These are phyloP conservation scores for Chimonanthus praecox DNA, from an alignment of 164 flowering plant genomes.

Conservation along the genomic window DNA sequence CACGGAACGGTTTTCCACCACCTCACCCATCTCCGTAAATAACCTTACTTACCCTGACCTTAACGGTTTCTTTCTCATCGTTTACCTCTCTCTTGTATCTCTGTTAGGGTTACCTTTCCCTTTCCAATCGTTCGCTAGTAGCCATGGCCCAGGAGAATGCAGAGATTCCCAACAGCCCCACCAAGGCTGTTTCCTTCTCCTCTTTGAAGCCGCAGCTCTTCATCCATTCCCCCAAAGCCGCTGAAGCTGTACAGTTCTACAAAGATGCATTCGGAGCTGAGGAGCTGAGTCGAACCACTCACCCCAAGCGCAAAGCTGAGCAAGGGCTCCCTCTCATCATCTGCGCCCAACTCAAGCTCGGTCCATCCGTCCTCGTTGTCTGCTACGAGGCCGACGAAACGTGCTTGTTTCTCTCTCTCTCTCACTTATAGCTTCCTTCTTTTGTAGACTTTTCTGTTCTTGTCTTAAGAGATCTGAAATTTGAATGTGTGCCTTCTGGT, in stretches of 20 bases:
- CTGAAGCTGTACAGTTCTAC: constrained; percentile 71
- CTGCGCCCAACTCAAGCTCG: constrained; percentile 62
- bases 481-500: background rate
- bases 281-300: constrained; percentile 46
- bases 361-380: constrained; percentile 41
- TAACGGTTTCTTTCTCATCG: too few relatives aligned
- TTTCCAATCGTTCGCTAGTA: background rate
- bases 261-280: constrained; percentile 80
- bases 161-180: constrained; percentile 12
- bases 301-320: constrained; percentile 82
- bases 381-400: constrained; percentile 38
- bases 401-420: background rate
- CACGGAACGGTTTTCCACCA: too few relatives aligned
- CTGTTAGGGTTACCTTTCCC: too few relatives aligned
- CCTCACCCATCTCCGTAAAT: too few relatives aligned
- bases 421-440: background rate
- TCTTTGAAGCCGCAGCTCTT: constrained; percentile 53
- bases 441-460: background rate
- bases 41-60: too few relatives aligned
- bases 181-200: constrained; percentile 29
- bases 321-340: constrained; percentile 67
- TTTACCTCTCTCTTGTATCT: too few relatives aligned
- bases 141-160: constrained; percentile 42
- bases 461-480: background rate
- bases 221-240: constrained; percentile 58